These are phyloP conservation scores for Cydonia oblonga DNA, from an alignment of 331 rosid genomes.

Conservation along the genomic window DNA sequence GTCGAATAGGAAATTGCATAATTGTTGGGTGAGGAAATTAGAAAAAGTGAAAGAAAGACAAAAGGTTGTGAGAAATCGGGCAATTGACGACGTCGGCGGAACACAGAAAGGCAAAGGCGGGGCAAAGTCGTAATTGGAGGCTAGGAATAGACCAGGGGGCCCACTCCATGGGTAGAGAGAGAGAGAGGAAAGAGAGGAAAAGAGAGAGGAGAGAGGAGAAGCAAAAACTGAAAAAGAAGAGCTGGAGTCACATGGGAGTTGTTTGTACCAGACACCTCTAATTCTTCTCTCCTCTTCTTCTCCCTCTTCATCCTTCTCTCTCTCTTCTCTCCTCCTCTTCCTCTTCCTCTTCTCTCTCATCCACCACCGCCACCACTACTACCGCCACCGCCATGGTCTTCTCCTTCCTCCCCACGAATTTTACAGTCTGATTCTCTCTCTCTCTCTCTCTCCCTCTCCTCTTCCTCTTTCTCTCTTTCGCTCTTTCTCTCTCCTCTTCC, in stretches of 20 bases:
- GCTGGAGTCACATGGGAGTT: constrained; percentile 96
- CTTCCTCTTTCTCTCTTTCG: background rate
- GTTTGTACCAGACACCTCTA: constrained; percentile 34
- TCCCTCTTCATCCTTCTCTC: constrained; percentile 1
- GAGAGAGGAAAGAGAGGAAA: background rate
- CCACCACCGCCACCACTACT: constrained; percentile 5
- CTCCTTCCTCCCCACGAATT: constrained; percentile 12
- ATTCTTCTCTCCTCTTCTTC: background rate
- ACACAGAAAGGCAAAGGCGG: constrained; percentile 2
- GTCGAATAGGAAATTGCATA: background rate
- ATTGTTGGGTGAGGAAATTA: background rate
- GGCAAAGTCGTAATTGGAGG: constrained; percentile 2
- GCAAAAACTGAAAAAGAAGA: constrained; percentile 19
- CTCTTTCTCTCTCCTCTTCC: background rate
- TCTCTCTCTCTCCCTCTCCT: background rate
- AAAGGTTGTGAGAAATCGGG: constrained; percentile 2
- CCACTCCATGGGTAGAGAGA: background rate
- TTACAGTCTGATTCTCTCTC: background rate
- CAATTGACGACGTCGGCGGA: constrained; percentile 20
- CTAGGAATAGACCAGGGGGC: background rate
- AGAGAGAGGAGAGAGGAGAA: background rate
- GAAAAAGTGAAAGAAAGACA: background rate
- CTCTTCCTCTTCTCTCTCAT: background rate
- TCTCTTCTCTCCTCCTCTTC: background rate
- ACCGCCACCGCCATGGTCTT: constrained; percentile 13